Conservation (phyloP, 805 yeast genomes). For the Kuraishia floccosa region DNA sequence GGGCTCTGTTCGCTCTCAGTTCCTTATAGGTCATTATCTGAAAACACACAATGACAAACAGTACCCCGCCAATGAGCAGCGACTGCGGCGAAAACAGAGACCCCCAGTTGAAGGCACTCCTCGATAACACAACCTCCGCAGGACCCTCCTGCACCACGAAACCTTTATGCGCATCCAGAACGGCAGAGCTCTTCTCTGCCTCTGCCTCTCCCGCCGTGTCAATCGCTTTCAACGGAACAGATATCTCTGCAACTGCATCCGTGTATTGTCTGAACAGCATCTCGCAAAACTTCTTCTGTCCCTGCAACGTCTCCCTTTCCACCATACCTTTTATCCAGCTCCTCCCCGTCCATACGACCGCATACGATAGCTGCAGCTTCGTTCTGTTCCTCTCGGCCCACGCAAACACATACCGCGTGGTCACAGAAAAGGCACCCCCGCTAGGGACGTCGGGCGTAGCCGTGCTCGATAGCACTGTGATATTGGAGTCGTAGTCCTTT, state of each 20-base stretch:
- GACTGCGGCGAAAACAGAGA: no score
- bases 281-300: slow-evolving; percentile 55
- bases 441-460: slow-evolving; percentile 93
- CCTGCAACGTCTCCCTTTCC: slow-evolving; percentile 74
- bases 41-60: no score
- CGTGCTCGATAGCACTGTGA: slow-evolving; percentile 52
- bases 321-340: slow-evolving; percentile 89
- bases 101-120: no score
- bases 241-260: neutral
- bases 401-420: slow-evolving; percentile 57
- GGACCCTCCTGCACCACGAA: no score
- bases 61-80: no score
- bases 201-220: no score
- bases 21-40: no score
- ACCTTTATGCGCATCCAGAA: no score
- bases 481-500: slow-evolving; percentile 39
- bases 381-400: slow-evolving; percentile 68
- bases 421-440: slow-evolving; percentile 70
- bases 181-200: no score
- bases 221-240: neutral
- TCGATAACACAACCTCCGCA: no score
- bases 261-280: neutral
- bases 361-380: slow-evolving; percentile 50
- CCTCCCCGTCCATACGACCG: slow-evolving; percentile 80
- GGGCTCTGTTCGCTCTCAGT: no score